Percentiles rank a stretch among this genome's conserved stretches.
These are phyloP conservation scores for Cichorium intybus DNA, from an alignment of 140 eudicot genomes.

Conservation along the genomic window DNA sequence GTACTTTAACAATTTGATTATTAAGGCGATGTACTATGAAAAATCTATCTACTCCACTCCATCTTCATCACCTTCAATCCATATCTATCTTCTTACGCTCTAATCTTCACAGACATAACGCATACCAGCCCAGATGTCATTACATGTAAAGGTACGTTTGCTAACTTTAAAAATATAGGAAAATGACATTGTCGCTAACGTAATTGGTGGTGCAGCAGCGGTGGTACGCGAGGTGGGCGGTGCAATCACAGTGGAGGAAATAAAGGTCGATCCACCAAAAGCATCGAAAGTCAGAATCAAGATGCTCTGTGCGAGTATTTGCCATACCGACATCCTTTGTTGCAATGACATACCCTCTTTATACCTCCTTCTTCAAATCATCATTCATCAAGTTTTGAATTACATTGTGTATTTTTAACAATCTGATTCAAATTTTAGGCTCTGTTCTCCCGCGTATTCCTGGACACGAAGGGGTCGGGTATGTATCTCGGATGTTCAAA, in stretches of 20 bases:
- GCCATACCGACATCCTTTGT: conserved; percentile 53
- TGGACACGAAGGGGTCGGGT: conserved; percentile 78
- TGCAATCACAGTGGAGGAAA: conserved; percentile 39
- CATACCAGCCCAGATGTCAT: conserved; percentile 1
- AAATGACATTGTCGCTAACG: background rate
- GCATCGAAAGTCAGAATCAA: conserved; percentile 45
- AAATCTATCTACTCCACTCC: background rate
- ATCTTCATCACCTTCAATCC: background rate
- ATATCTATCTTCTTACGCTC: background rate
- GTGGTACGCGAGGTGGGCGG: conserved; percentile 47
- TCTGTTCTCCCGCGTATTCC: conserved; percentile 49
- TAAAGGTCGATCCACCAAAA: conserved; percentile 48
- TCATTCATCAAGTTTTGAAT: background rate
- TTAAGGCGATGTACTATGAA: no score
- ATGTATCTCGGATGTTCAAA: no score
- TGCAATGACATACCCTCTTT: conserved; percentile 42
- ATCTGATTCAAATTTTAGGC: conserved; percentile 32
- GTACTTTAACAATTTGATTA: no score
- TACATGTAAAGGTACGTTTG: conserved; percentile 20
- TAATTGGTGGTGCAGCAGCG: conserved; percentile 24
- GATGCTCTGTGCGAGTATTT: conserved; percentile 52
- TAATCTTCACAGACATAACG: background rate
- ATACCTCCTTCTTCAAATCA: background rate
- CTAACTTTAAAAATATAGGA: background rate
- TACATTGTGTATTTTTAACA: background rate